These are phyloP conservation scores for Trichoderma sp. DNA, from an alignment of 2,329 filamentous ascomycete genomes.

Conservation along the genomic window DNA sequence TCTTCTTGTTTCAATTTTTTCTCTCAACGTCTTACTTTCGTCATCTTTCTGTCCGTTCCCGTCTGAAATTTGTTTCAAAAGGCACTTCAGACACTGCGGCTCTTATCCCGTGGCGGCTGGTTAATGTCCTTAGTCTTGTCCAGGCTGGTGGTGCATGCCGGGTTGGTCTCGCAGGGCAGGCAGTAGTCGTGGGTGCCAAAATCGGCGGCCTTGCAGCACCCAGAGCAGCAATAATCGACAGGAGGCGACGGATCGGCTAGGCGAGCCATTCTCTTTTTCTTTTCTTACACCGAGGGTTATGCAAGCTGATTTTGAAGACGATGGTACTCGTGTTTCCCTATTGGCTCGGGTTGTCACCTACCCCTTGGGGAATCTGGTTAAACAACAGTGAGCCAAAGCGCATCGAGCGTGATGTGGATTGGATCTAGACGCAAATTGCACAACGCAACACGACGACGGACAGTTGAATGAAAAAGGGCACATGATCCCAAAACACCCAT, in stretches of 20 bases:
- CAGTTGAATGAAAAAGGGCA: conserved; percentile 5
- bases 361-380: conserved; percentile 14
- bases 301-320: neutral
- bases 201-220: conserved; percentile 38
- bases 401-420: neutral
- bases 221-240: conserved; percentile 34
- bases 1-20: neutral
- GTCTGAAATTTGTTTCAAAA: neutral
- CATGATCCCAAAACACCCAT: conserved; percentile 18
- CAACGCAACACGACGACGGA: neutral
- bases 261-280: conserved; percentile 10
- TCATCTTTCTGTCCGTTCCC: neutral
- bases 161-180: conserved; percentile 34
- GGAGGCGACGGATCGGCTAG: conserved; percentile 23
- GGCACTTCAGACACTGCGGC: neutral
- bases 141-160: conserved; percentile 29
- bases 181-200: conserved; percentile 39
- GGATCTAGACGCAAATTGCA: neutral
- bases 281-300: neutral
- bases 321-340: neutral
- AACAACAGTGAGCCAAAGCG: conserved; percentile 2
- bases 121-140: conserved; percentile 19
- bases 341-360: conserved; percentile 15
- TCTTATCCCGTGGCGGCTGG: conserved; percentile 7
- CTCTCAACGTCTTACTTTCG: neutral